A percentile compares a stretch with the other conserved stretches of the same genome.
These are phyloP conservation scores for Lipomyces orientalis DNA, from an alignment of 805 yeast species.

Conservation along the genomic window DNA sequence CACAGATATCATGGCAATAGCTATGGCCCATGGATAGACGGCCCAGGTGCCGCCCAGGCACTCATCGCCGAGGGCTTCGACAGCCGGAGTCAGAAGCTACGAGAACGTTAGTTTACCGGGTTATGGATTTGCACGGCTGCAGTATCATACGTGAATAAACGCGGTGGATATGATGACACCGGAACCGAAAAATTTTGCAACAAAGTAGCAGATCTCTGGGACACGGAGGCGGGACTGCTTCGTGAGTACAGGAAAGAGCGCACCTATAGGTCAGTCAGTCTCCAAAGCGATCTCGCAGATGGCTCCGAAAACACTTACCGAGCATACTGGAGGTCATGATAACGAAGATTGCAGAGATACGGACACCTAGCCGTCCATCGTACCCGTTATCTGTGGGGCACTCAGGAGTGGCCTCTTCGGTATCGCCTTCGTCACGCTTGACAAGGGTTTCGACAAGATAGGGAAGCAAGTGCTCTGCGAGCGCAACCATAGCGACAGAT, in stretches of 20 bases:
- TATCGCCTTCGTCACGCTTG: constrained; percentile 19
- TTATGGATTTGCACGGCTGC: not conserved
- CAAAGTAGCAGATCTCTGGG: constrained; percentile 32
- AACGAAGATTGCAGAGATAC: constrained; percentile 66
- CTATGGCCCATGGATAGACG: constrained; percentile 63
- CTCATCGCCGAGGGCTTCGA: constrained; percentile 30
- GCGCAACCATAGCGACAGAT: not conserved
- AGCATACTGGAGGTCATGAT: constrained; percentile 57
- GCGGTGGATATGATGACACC: constrained; percentile 82
- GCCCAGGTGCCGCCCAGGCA: constrained; percentile 47
- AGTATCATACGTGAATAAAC: constrained; percentile 62
- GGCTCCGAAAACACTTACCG: constrained; percentile 15
- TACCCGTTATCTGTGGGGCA: constrained; percentile 46
- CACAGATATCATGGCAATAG: constrained; percentile 56
- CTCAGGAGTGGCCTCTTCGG: constrained; percentile 24
- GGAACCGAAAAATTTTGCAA: constrained; percentile 54
- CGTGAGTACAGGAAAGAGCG: constrained; percentile 54
- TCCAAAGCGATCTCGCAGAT: not conserved
- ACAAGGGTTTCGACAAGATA: constrained; percentile 2
- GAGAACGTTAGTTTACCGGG: not conserved
- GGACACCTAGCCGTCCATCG: constrained; percentile 53
- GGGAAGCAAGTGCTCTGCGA: not conserved
- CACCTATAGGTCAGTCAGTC: constrained; percentile 33
- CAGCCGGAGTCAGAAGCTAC: constrained; percentile 34
- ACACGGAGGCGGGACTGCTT: constrained; percentile 28